Conservation (phyloP, 179 eudicot species). For the Corrigiola litoralis region DNA sequence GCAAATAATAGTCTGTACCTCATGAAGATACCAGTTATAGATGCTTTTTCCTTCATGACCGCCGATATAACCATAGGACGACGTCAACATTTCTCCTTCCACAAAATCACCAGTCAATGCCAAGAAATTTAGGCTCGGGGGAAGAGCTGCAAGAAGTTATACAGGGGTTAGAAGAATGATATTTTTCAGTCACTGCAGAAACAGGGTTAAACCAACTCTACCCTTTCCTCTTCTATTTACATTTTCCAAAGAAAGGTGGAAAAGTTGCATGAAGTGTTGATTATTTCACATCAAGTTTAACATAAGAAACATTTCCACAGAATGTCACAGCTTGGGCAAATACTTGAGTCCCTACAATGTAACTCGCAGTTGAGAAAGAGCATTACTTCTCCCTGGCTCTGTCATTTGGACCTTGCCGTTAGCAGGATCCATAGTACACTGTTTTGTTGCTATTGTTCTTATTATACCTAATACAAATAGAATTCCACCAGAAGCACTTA, state of each 20-base stretch:
- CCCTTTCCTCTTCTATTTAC: neutral
- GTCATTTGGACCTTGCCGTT: neutral
- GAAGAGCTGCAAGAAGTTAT: conserved; percentile 66
- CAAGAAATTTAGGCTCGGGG: conserved; percentile 90
- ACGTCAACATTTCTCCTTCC: conserved; percentile 87
- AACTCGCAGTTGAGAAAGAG: neutral
- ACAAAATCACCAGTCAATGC: conserved; percentile 84
- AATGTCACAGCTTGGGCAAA: neutral
- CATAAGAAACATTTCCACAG: neutral
- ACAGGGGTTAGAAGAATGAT: conserved; percentile 16
- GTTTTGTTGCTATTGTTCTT: neutral
- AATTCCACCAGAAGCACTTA: conserved; percentile 34
- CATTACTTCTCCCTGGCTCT: neutral
- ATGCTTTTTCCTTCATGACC: conserved; percentile 97
- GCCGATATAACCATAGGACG: conserved; percentile 92
- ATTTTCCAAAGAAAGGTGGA: neutral
- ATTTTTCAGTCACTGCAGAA: neutral
- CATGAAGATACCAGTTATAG: conserved; percentile 86
- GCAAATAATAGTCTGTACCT: conserved; percentile 39
- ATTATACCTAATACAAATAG: neutral
- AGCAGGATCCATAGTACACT: neutral
- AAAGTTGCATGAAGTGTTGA: neutral
- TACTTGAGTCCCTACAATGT: neutral
- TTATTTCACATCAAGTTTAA: neutral
- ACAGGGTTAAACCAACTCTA: neutral